A percentile compares a stretch with the other conserved stretches of the same genome.
Conservation (phyloP, 2,329 filamentous ascomycete genomes). For the Colletotrichum sp. region DNA sequence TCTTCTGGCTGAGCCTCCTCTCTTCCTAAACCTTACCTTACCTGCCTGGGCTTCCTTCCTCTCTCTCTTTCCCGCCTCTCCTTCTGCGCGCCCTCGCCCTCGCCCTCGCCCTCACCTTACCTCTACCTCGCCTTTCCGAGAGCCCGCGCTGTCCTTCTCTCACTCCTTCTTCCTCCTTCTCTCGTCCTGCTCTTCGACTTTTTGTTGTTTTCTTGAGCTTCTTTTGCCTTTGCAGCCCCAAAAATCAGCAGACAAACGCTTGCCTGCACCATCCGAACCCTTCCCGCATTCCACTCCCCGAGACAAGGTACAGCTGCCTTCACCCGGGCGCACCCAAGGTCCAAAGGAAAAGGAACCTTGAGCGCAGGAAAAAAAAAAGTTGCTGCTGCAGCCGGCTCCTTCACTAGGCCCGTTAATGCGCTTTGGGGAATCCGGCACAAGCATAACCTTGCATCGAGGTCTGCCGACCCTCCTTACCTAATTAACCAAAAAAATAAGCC, state of each 20-base stretch:
- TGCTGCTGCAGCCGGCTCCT: constrained; percentile 7
- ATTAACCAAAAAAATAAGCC: constrained; percentile 26
- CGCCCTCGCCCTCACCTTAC: neutral
- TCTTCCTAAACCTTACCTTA: neutral
- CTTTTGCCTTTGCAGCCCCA: neutral
- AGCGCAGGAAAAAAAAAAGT: constrained; percentile 4
- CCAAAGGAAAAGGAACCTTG: neutral
- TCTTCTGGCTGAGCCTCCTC: constrained; percentile 15
- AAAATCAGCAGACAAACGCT: neutral
- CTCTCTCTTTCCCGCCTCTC: neutral
- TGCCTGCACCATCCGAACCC: neutral
- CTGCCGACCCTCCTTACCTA: constrained; percentile 28
- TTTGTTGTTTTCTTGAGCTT: constrained; percentile 4
- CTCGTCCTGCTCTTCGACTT: neutral
- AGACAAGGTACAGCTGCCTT: constrained; percentile 8
- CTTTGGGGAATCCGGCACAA: constrained; percentile 21
- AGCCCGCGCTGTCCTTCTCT: neutral
- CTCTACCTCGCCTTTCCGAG: neutral
- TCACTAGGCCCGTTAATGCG: constrained; percentile 21
- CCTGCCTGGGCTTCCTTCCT: neutral
- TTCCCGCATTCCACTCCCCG: neutral
- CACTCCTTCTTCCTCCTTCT: neutral
- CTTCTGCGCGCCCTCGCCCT: neutral
- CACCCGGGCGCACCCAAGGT: neutral
- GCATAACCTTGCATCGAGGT: constrained; percentile 25